Conservation (phyloP, 306 rosid genomes). For the Castanea sativa region DNA sequence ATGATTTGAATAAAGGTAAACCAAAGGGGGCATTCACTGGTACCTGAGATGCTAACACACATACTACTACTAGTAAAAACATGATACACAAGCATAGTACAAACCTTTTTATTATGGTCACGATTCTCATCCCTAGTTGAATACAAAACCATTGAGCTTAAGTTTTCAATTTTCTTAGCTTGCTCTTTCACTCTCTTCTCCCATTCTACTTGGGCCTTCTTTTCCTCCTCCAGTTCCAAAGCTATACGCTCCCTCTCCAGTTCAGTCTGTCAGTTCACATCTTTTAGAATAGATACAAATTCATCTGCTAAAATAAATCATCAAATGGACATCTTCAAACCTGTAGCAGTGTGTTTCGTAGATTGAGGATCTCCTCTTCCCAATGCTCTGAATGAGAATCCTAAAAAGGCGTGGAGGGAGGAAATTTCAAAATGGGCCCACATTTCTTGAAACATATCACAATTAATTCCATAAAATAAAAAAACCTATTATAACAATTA, state of each 20-base stretch:
- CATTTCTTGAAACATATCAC: constrained; percentile 5
- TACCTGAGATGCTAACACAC: no score
- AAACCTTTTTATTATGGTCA: constrained; percentile 69
- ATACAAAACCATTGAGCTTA: constrained; percentile 89
- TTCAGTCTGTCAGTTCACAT: constrained; percentile 60
- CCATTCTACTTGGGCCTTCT: constrained; percentile 87
- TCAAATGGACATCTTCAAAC: constrained; percentile 33
- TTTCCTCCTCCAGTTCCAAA: constrained; percentile 92
- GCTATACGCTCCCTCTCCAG: constrained; percentile 95
- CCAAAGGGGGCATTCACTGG: no score
- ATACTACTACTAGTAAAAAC: neutral
- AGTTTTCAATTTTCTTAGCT: constrained; percentile 85
- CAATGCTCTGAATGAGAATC: constrained; percentile 94
- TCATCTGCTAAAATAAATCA: constrained; percentile 17
- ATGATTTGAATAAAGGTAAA: no score
- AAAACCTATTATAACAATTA: constrained; percentile 6
- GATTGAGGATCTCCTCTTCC: constrained; percentile 75
- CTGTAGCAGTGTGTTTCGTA: constrained; percentile 87
- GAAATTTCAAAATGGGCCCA: neutral
- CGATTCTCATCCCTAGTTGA: constrained; percentile 80
- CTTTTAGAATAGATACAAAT: constrained; percentile 22
- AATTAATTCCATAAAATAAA: neutral
- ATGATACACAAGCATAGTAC: neutral
- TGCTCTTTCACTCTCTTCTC: constrained; percentile 82
- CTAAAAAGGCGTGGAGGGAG: constrained; percentile 30